Evolutionary conservation across 1,139 yeast species (phyloP).

Genomic region (Kluyveromyces marxianus): DNA sequence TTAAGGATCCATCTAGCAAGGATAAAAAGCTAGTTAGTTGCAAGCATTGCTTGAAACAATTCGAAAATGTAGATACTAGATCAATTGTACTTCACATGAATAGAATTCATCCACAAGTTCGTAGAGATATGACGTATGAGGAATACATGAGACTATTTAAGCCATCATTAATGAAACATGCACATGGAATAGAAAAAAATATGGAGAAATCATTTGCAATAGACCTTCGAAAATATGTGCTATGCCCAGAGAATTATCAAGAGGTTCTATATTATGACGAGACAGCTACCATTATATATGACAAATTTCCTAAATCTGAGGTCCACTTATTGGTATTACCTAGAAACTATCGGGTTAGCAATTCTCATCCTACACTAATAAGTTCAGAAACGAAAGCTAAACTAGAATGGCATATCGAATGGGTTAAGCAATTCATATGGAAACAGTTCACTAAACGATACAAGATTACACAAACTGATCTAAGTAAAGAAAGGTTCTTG

Average conservation of each 20-base stretch:
- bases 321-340: constrained; percentile 61
- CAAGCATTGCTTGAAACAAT: constrained; percentile 2
- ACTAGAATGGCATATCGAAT: constrained; percentile 37
- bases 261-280: constrained; percentile 39
- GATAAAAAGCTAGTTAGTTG: neutral
- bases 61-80: neutral
- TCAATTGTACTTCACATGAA: constrained; percentile 1
- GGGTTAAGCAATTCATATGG: constrained; percentile 37
- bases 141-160: constrained; percentile 2
- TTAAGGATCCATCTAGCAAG: neutral
- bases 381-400: constrained; percentile 30
- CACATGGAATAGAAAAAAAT: neutral
- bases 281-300: constrained; percentile 49
- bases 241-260: constrained; percentile 2
- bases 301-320: constrained; percentile 56
- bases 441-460: constrained; percentile 30
- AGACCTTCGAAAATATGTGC: constrained; percentile 2
- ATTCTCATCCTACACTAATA: constrained; percentile 46
- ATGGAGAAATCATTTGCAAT: constrained; percentile 5
- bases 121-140: constrained; percentile 2
- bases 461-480: constrained; percentile 11
- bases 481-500: constrained; percentile 23
- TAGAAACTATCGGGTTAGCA: constrained; percentile 36
- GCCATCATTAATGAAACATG: neutral
- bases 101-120: constrained; percentile 4